phyloP scores from a whole-genome alignment of 768 basidiomycete species.

The Serendipita indica region DNA sequence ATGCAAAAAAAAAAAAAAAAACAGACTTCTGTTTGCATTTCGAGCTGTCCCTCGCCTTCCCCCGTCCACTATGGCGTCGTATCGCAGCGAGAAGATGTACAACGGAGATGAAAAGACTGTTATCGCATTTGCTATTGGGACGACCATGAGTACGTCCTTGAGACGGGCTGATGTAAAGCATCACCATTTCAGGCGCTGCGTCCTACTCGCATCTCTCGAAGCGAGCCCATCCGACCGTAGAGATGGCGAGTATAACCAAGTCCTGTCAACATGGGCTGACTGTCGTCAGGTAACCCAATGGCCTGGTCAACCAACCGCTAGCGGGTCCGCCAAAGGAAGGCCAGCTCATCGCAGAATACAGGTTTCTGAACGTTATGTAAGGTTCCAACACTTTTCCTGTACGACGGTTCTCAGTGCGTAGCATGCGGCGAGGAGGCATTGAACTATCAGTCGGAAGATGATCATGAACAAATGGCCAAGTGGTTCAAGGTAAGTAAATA shows the following conservation, averaged over 20 bases:
- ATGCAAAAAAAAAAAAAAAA: too few relatives aligned
- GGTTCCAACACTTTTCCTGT: constrained; percentile 1
- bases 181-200: neutral
- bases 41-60: too few relatives aligned
- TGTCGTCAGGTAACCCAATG: neutral
- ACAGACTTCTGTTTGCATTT: too few relatives aligned
- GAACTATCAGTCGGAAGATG: neutral
- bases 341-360: neutral
- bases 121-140: neutral
- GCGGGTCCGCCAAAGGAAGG: neutral
- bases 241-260: neutral
- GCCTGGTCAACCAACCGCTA: neutral
- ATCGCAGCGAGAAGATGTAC: neutral
- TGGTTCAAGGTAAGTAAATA: constrained; percentile 9
- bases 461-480: constrained; percentile 2
- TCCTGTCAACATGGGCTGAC: too few relatives aligned
- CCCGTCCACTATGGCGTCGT: too few relatives aligned
- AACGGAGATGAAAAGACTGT: neutral
- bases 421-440: constrained; percentile 9
- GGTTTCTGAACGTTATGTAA: neutral
- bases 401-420: neutral
- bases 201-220: neutral
- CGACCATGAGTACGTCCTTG: neutral
- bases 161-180: neutral
- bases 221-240: neutral